These are phyloP conservation scores for Nicotiana rustica DNA, from an alignment of 305 asterid genomes.

Conservation along the genomic window DNA sequence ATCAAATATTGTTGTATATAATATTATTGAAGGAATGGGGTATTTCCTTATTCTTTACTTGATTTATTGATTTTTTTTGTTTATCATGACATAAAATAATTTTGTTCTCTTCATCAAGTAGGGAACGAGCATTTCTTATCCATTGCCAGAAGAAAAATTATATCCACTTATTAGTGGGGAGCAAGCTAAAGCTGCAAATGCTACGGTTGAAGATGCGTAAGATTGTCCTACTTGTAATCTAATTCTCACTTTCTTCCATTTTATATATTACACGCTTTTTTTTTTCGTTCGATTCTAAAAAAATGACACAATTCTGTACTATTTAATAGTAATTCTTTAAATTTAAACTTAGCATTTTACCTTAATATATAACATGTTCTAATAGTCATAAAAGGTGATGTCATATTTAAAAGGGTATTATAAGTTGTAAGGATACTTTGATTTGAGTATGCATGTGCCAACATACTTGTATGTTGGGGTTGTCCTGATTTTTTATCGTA, in stretches of 20 bases:
- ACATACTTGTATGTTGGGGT: background rate
- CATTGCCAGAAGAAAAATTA: constrained; percentile 39
- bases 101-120: background rate
- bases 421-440: background rate
- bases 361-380: background rate
- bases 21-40: too few relatives aligned
- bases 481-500: too few relatives aligned
- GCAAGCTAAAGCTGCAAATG: constrained; percentile 48
- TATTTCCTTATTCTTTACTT: too few relatives aligned
- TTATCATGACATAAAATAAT: background rate
- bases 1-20: too few relatives aligned
- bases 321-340: background rate
- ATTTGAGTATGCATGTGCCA: background rate
- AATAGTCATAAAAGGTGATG: background rate
- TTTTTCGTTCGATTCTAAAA: background rate
- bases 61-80: background rate
- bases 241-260: background rate
- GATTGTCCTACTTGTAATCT: background rate
- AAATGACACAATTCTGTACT: background rate
- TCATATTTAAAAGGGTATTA: too few relatives aligned
- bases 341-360: background rate
- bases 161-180: constrained; percentile 51
- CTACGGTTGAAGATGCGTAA: constrained; percentile 31
- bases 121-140: constrained; percentile 56
- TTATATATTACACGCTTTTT: background rate